A percentile compares a stretch with the other conserved stretches of the same genome.
phyloP scores from a whole-genome alignment of 768 basidiomycete genomes.

The Rhizopogon roseolus region DNA sequence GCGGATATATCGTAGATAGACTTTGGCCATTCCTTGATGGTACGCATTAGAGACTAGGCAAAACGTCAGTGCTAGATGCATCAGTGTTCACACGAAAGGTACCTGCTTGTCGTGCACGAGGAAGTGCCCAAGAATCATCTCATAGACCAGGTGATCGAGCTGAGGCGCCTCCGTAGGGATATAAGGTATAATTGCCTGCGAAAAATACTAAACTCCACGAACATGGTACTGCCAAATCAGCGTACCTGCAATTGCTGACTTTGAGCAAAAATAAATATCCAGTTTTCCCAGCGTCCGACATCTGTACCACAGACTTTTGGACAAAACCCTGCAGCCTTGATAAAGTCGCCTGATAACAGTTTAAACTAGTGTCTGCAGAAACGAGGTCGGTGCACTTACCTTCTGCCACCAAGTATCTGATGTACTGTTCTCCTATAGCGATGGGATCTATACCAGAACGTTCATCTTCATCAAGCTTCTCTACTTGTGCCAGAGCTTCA shows the following conservation, averaged over 20 bases:
- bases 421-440: conserved; percentile 81
- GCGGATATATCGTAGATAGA: conserved; percentile 86
- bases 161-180: conserved; percentile 82
- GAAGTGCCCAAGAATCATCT: conserved; percentile 90
- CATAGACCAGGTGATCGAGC: conserved; percentile 82
- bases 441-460: conserved; percentile 43
- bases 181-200: conserved; percentile 80
- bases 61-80: not conserved
- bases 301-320: conserved; percentile 84
- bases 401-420: conserved; percentile 78
- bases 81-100: conserved; percentile 9
- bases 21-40: conserved; percentile 84
- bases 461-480: conserved; percentile 44
- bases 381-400: conserved; percentile 38
- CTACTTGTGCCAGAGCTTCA: conserved; percentile 81
- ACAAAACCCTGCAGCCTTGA: conserved; percentile 75
- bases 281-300: conserved; percentile 86
- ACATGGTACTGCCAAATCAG: not conserved
- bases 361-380: not conserved
- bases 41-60: conserved; percentile 63
- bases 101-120: conserved; percentile 74
- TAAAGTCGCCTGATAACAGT: conserved; percentile 46
- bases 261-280: conserved; percentile 89
- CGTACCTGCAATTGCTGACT: conserved; percentile 72
- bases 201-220: not conserved